A percentile compares a stretch with the other conserved stretches of the same genome.
These are phyloP conservation scores for Annulohypoxylon maeteangense DNA, from an alignment of 495 filamentous ascomycete genomes.

Conservation along the genomic window DNA sequence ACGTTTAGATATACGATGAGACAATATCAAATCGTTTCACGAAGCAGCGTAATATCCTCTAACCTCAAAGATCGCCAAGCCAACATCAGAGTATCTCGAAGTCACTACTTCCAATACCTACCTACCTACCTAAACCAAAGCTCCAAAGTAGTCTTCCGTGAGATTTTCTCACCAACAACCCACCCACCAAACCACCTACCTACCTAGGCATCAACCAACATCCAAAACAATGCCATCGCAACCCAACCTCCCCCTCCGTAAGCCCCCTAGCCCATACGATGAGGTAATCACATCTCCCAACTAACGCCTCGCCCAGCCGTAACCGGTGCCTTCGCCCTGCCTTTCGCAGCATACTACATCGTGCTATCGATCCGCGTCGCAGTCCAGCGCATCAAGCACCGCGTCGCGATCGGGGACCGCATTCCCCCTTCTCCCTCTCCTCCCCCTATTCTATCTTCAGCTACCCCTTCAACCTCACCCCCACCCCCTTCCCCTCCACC, in stretches of 20 bases:
- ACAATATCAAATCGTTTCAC: neutral
- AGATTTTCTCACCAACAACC: neutral
- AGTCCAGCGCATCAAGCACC: slow-evolving; percentile 47
- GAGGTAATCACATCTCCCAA: neutral
- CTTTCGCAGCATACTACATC: slow-evolving; percentile 56
- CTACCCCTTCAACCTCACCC: neutral
- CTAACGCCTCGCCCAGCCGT: slow-evolving; percentile 44
- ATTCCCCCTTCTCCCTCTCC: neutral
- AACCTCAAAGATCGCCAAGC: neutral
- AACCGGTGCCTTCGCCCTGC: slow-evolving; percentile 55
- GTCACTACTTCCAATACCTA: neutral
- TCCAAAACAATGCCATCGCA: neutral
- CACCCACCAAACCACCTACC: neutral
- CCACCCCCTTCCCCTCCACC: too few species aligned
- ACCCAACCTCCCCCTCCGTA: slow-evolving; percentile 7
- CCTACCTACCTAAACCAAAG: neutral
- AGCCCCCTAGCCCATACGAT: neutral
- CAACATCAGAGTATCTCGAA: neutral
- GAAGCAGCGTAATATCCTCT: neutral
- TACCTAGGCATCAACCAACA: neutral
- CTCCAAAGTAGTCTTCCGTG: neutral
- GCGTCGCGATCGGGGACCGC: slow-evolving; percentile 15
- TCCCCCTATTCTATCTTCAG: neutral
- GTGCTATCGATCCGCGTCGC: slow-evolving; percentile 54
- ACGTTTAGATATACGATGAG: neutral